These are phyloP conservation scores for Phyllostachys edulis DNA, from an alignment of 176 grass and related monocot species.

Conservation along the genomic window DNA sequence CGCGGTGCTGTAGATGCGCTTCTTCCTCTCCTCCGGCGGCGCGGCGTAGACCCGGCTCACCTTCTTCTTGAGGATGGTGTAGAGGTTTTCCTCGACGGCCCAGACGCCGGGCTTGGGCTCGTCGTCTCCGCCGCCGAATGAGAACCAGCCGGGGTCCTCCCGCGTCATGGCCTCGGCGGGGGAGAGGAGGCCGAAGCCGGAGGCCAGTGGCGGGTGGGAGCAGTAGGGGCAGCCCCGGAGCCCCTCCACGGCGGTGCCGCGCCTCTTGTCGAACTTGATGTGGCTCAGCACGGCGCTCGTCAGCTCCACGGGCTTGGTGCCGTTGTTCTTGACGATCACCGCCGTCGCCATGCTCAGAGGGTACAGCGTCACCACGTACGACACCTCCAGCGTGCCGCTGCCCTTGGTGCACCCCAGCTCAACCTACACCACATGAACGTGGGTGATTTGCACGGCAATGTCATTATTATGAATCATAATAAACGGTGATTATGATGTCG, in stretches of 20 bases:
- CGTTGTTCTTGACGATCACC: conserved; percentile 78
- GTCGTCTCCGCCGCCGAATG: conserved; percentile 29
- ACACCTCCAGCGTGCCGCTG: conserved; percentile 61
- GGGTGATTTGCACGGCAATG: background rate
- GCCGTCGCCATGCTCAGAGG: conserved; percentile 81
- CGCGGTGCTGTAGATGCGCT: conserved; percentile 68
- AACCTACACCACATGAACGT: conserved; percentile 33
- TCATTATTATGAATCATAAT: background rate
- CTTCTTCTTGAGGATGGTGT: conserved; percentile 76
- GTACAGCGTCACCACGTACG: conserved; percentile 88
- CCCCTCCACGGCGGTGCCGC: conserved; percentile 65
- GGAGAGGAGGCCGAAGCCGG: conserved; percentile 56
- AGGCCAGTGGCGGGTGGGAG: conserved; percentile 57
- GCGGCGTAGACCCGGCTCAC: conserved; percentile 78
- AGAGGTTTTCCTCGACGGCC: conserved; percentile 71
- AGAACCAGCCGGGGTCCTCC: conserved; percentile 60
- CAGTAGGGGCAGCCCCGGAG: conserved; percentile 70
- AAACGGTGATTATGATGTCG: background rate
- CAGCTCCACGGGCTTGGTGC: conserved; percentile 62
- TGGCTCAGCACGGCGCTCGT: conserved; percentile 84
- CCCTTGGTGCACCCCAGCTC: conserved; percentile 76
- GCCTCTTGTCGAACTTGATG: conserved; percentile 69
- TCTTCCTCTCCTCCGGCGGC: conserved; percentile 82
- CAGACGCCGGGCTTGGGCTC: conserved; percentile 48
- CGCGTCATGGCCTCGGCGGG: conserved; percentile 75